phyloP scores from a whole-genome alignment of 257 asterid species.

The Penstemon davidsonii region DNA sequence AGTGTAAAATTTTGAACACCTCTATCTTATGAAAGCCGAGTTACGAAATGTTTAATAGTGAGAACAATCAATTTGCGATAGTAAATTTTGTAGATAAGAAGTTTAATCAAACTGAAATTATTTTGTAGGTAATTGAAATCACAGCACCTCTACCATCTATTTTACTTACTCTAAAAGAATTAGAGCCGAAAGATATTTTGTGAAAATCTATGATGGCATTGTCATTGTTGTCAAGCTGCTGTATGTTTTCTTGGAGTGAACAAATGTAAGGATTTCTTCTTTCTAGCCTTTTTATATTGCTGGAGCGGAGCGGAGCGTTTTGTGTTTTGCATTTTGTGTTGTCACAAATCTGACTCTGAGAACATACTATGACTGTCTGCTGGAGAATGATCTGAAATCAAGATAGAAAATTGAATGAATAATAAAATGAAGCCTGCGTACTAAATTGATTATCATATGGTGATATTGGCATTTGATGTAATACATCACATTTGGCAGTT shows the following conservation, averaged over 20 bases:
- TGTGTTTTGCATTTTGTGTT: no score
- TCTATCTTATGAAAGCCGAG: no score
- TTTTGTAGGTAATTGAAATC: constrained; percentile 54
- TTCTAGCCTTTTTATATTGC: neutral
- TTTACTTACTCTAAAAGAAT: constrained; percentile 49
- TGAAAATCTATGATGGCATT: neutral
- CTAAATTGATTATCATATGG: no score
- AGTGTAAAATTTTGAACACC: no score
- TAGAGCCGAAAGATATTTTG: constrained; percentile 17
- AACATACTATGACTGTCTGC: no score
- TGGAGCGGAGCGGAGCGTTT: no score
- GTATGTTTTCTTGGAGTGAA: neutral
- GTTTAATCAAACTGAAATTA: neutral
- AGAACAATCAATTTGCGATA: neutral
- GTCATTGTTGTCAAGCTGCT: no score
- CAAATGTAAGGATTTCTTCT: neutral
- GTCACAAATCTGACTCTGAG: no score
- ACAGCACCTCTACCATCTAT: constrained; percentile 67
- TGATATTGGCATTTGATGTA: no score
- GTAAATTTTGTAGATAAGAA: neutral
- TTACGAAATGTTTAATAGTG: neutral
- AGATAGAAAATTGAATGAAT: neutral
- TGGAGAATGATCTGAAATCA: neutral
- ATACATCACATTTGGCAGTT: no score
- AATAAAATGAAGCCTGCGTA: no score